These are phyloP conservation scores for Hibiscus tridactylites DNA, from an alignment of 345 rosid genomes.

Conservation along the genomic window DNA sequence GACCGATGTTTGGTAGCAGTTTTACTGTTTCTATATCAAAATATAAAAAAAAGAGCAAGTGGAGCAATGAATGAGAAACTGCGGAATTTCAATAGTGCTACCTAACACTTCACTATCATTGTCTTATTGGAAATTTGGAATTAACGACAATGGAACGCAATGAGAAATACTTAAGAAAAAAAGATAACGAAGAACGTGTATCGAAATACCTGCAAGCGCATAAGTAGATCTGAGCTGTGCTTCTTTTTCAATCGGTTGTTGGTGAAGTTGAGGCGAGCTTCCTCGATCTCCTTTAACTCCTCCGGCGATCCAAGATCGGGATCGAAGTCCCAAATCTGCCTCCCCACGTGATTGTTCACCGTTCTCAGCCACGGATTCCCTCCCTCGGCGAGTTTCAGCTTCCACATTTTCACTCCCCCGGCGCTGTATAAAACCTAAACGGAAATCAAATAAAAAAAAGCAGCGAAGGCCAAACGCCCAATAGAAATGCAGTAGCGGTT, in stretches of 20 bases:
- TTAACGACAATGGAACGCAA: background rate
- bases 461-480: too few relatives aligned
- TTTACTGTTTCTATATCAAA: background rate
- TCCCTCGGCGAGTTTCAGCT: conserved; percentile 75
- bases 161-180: background rate
- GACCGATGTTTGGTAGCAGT: background rate
- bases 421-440: background rate
- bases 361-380: conserved; percentile 71
- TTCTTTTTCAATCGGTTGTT: conserved; percentile 50
- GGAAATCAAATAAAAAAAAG: background rate
- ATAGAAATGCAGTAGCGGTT: too few relatives aligned
- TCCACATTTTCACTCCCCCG: conserved; percentile 55
- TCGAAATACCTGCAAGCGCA: conserved; percentile 67
- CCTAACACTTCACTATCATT: background rate
- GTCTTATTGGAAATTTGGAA: background rate
- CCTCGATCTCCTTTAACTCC: conserved; percentile 51
- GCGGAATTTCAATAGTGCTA: background rate
- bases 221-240: conserved; percentile 81
- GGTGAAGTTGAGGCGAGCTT: conserved; percentile 47
- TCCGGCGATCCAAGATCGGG: conserved; percentile 53
- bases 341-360: conserved; percentile 55
- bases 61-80: background rate
- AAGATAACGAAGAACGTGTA: background rate
- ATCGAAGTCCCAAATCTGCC: conserved; percentile 92
- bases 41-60: background rate